A percentile compares a stretch with the other conserved stretches of the same genome.
phyloP scores from a whole-genome alignment of 2,329 filamentous ascomycete species.

The Didymella pomorum region DNA sequence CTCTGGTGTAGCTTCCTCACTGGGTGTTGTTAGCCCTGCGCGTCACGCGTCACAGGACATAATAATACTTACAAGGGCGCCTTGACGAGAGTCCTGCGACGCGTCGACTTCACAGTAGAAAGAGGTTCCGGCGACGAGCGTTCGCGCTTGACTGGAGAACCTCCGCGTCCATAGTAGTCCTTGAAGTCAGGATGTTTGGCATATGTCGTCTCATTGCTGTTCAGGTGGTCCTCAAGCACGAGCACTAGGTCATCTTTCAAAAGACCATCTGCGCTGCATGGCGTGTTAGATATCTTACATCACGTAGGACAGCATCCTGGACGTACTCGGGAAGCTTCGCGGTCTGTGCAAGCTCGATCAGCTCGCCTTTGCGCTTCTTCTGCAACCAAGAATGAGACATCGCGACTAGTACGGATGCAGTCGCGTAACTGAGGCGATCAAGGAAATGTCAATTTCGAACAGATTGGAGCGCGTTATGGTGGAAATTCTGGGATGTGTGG shows the following conservation, averaged over 20 bases:
- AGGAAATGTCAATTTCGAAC: constrained; percentile 27
- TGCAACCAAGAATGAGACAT: constrained; percentile 78
- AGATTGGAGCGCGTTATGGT: constrained; percentile 27
- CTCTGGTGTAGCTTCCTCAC: constrained; percentile 55
- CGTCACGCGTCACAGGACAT: constrained; percentile 36
- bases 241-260: constrained; percentile 82
- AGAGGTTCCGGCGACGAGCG: constrained; percentile 49
- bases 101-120: constrained; percentile 39
- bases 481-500: constrained; percentile 30
- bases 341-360: constrained; percentile 75
- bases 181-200: constrained; percentile 69
- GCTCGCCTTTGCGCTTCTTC: constrained; percentile 81
- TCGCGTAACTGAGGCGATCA: constrained; percentile 61
- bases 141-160: constrained; percentile 62
- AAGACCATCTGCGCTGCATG: constrained; percentile 69
- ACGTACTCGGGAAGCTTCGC: constrained; percentile 78
- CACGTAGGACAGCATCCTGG: constrained; percentile 5
- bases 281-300: constrained; percentile 22
- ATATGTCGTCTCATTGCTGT: constrained; percentile 72
- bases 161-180: constrained; percentile 76
- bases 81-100: constrained; percentile 48
- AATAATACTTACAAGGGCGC: constrained; percentile 39
- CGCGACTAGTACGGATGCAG: constrained; percentile 50
- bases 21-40: constrained; percentile 39
- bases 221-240: constrained; percentile 44